Percentiles rank a stretch among this genome's conserved stretches.
phyloP scores from a whole-genome alignment of 768 basidiomycete genomes.

The Saitozyma podzolica region DNA sequence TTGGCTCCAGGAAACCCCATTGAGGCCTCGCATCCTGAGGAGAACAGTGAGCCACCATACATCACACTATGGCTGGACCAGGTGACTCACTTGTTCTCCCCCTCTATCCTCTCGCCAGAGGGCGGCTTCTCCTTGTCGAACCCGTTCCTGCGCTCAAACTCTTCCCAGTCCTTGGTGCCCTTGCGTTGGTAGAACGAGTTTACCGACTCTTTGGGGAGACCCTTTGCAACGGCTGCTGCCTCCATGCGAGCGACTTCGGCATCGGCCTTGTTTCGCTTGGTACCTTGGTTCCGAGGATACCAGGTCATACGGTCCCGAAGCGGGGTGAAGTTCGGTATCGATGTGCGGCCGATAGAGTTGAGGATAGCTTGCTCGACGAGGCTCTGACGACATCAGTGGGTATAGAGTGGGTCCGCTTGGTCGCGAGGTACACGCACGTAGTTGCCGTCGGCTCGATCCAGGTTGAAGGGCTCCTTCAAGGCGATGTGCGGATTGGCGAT shows the following conservation, averaged over 20 bases:
- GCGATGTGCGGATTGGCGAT: constrained; percentile 29
- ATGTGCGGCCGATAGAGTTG: constrained; percentile 11
- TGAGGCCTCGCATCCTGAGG: too few relatives aligned
- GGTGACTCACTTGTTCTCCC: too few relatives aligned
- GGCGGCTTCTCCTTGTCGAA: too few relatives aligned
- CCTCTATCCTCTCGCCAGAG: too few relatives aligned
- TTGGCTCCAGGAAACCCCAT: too few relatives aligned
- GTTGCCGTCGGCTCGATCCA: constrained; percentile 27
- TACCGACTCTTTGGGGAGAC: constrained; percentile 12
- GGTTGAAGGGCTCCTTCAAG: constrained; percentile 16
- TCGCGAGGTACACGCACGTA: constrained; percentile 16
- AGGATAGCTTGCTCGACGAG: constrained; percentile 30
- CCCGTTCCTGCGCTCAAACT: too few relatives aligned
- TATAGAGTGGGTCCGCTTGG: too few relatives aligned
- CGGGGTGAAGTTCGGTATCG: constrained; percentile 12
- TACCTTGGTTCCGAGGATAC: constrained; percentile 21
- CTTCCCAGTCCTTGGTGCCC: neutral
- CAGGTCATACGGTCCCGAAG: neutral
- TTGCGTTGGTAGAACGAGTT: constrained; percentile 20
- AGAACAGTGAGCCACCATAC: too few relatives aligned
- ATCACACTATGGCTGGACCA: too few relatives aligned
- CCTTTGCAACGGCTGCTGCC: constrained; percentile 14
- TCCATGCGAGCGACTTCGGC: constrained; percentile 26
- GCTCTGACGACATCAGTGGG: constrained; percentile 6
- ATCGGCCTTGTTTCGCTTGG: constrained; percentile 13